Conservation (phyloP, 495 filamentous ascomycete genomes). For the Penicillium coprophilum region DNA sequence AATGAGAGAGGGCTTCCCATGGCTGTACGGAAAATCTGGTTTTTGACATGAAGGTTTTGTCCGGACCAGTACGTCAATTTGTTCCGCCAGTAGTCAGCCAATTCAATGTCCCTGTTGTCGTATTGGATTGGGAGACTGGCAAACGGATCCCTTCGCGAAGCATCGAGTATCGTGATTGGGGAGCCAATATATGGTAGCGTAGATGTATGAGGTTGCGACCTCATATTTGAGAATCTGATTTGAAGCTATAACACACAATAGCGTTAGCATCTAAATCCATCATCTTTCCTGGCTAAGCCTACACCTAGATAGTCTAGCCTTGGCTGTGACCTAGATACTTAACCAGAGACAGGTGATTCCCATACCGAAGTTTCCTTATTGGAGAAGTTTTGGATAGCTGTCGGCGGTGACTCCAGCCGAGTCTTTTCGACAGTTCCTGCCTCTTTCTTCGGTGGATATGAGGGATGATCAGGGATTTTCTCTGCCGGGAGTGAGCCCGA, state of each 20-base stretch:
- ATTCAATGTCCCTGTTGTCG: constrained; percentile 28
- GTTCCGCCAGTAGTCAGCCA: constrained; percentile 40
- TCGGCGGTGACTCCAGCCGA: constrained; percentile 3
- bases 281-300: neutral
- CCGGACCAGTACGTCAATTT: constrained; percentile 49
- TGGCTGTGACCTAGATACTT: neutral
- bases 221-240: constrained; percentile 20
- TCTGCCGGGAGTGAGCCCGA: constrained; percentile 21
- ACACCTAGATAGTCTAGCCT: neutral
- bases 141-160: constrained; percentile 39
- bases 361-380: constrained; percentile 27
- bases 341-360: neutral
- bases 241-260: constrained; percentile 18
- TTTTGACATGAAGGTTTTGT: constrained; percentile 40
- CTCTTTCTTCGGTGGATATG: constrained; percentile 26
- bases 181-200: constrained; percentile 18
- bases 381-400: constrained; percentile 5
- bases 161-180: constrained; percentile 33
- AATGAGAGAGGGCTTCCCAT: constrained; percentile 41
- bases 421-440: constrained; percentile 14
- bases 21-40: constrained; percentile 37
- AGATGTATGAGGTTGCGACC: constrained; percentile 13
- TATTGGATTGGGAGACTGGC: constrained; percentile 28
- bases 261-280: constrained; percentile 8
- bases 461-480: constrained; percentile 9